Base-by-base conservation (phyloP, 1,139 yeast species). In the Magnusiomyces clavatus region DNA sequence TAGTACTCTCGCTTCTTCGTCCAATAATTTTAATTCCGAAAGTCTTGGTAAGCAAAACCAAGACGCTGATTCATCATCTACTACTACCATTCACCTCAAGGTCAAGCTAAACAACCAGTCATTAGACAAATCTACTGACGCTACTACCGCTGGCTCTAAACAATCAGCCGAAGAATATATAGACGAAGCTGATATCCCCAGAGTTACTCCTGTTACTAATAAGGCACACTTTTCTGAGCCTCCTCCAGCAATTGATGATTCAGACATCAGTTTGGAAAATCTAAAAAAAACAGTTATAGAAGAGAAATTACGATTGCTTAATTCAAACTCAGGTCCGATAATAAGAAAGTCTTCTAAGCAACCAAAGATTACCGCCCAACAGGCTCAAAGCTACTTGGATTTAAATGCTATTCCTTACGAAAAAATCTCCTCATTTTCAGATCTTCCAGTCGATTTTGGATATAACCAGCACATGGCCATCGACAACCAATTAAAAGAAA, bases 401-500 rank as follows among this genome's bases (percentile, higher is more conserved):
- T 54, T 50, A 46, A 58, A 63, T 47, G 51, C 60, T 24, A 52
- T 57, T 12, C 57, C 65, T 31, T 57, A 61, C 54, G 52, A 54
- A 24, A 55, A 53, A 29, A 61, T 64, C 47, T 69, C 69, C 51
- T 72, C 68, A 51, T 76, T 77, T 53, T 71, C 74, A 6, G 76
- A 75, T 52, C 66, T 81, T 16, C 84, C 85, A 1, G 70, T 73
- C 47, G 70, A 72, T 53, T 81, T 75, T 61, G 85, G 82, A 1
- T 64, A 66, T 14, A 84, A 84, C 66, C 92, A 85, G 62, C 73
- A 76, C 48, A 68, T 82, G 5, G 65, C 71, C 6, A 71, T 78
- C 6, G 78, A 75, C 47, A 65, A 69, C 35, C 75, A 72, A 17
- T 63, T 76, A 56, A 69, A 78, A 43, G 69, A 68, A n/a, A 73